A percentile compares a stretch with the other conserved stretches of the same genome.
Evolutionary conservation across 2,329 filamentous ascomycete species (phyloP).

Genomic region (Leptographium galeiforme): DNA sequence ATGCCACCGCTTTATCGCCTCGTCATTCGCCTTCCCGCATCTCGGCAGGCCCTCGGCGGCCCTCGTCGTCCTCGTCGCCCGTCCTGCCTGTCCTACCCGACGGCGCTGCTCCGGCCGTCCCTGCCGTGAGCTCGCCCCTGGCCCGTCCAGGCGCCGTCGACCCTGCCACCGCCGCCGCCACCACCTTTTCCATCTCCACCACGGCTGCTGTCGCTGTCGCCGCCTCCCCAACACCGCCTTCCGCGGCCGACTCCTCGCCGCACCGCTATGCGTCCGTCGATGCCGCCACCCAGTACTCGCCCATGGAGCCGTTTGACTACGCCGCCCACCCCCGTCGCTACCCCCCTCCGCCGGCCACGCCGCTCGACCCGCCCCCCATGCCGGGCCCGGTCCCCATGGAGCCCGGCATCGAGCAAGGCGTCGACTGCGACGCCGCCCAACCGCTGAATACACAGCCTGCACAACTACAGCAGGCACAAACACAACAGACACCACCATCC

Average conservation of each 20-base stretch:
- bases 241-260: not conserved
- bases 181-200: too few species aligned
- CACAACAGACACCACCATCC: not conserved
- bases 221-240: not conserved
- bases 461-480: not conserved
- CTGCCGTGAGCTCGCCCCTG: conserved; percentile 1
- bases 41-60: conserved; percentile 10
- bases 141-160: not conserved
- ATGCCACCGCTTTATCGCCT: conserved; percentile 31
- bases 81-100: not conserved
- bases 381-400: conserved; percentile 16
- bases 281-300: conserved; percentile 34
- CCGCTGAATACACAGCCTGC: not conserved
- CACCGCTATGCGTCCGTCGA: conserved; percentile 19
- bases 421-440: conserved; percentile 1
- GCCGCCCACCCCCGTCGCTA: conserved; percentile 9
- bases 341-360: conserved; percentile 1
- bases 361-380: conserved; percentile 16
- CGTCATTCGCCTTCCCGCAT: conserved; percentile 27
- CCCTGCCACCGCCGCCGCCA: not conserved
- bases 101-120: not conserved
- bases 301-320: conserved; percentile 32
- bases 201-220: not conserved
- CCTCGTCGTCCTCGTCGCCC: conserved; percentile 3
- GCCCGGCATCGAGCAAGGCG: conserved; percentile 14